Evolutionary conservation across 148 eudicot species (phyloP).

Genomic region (Dianthus caryophyllus): DNA sequence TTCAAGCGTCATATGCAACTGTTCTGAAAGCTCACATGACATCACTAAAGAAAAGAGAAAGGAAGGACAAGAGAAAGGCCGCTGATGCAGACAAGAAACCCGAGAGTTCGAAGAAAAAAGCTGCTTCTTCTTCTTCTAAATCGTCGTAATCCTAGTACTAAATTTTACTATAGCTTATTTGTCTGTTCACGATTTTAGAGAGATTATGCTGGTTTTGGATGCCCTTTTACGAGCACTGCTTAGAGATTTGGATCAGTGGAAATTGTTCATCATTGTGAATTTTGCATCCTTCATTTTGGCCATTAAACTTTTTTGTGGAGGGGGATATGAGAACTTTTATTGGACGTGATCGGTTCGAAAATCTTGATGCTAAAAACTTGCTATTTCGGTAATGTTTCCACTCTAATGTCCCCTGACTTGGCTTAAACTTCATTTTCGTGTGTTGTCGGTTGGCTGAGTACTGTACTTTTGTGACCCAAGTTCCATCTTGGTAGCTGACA

Average conservation of each 20-base stretch:
- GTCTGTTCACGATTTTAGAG: conserved; percentile 1
- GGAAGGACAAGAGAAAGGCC: conserved; percentile 78
- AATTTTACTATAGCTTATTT: not conserved
- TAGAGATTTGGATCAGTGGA: conserved; percentile 1
- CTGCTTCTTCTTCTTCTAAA: conserved; percentile 27
- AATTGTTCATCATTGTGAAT: not conserved
- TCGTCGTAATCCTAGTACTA: conserved; percentile 13
- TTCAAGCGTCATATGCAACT: conserved; percentile 90
- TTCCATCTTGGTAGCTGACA: no score
- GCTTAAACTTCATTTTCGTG: no score
- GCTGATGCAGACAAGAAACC: conserved; percentile 50
- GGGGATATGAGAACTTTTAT: not conserved
- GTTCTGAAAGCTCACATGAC: conserved; percentile 92
- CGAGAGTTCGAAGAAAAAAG: conserved; percentile 35
- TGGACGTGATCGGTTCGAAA: not conserved
- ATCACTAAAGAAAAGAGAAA: conserved; percentile 84
- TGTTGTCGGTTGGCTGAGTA: no score
- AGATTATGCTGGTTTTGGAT: conserved; percentile 5
- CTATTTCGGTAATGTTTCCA: no score
- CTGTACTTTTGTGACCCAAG: no score
- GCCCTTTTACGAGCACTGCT: conserved; percentile 8
- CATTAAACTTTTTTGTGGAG: not conserved
- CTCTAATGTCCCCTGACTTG: no score
- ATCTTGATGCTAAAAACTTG: not conserved
- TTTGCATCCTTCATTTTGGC: conserved; percentile 6